These are phyloP conservation scores for Phyllosticta paracitricarpa DNA, from an alignment of 2,329 filamentous ascomycete species.

Conservation along the genomic window DNA sequence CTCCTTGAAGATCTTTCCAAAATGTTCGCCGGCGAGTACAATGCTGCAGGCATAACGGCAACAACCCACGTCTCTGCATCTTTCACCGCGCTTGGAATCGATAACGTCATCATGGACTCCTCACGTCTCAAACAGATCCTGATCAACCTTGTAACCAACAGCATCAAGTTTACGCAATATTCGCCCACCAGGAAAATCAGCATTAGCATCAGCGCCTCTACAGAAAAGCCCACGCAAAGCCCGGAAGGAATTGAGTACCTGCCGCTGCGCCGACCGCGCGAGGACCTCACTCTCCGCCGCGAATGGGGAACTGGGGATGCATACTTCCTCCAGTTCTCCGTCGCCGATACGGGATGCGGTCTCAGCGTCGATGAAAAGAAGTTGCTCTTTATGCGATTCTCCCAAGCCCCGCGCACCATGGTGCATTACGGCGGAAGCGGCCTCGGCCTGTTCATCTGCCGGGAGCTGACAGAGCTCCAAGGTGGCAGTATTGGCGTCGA, in stretches of 20 bases:
- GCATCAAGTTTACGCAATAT: slow-evolving; percentile 23
- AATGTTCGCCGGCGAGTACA: slow-evolving; percentile 18
- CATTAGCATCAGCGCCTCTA: slow-evolving; percentile 20
- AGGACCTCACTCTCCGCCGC: slow-evolving; percentile 9
- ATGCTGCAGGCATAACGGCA: slow-evolving; percentile 12
- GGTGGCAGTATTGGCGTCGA: slow-evolving; percentile 63
- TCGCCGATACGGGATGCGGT: slow-evolving; percentile 24
- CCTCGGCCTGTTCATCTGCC: slow-evolving; percentile 62
- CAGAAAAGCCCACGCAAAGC: slow-evolving; percentile 3
- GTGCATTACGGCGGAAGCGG: slow-evolving; percentile 66
- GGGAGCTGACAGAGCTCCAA: slow-evolving; percentile 62
- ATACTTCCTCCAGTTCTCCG: slow-evolving; percentile 21
- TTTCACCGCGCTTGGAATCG: slow-evolving; percentile 10
- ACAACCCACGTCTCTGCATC: slow-evolving; percentile 11
- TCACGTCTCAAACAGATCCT: slow-evolving; percentile 15
- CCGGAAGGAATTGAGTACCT: slow-evolving; percentile 7
- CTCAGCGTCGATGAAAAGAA: slow-evolving; percentile 22
- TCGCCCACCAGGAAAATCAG: slow-evolving; percentile 20
- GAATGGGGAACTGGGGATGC: slow-evolving; percentile 22
- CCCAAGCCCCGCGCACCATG: slow-evolving; percentile 48
- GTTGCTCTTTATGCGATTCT: slow-evolving; percentile 20
- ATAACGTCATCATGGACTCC: slow-evolving; percentile 14
- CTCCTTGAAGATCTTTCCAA: slow-evolving; percentile 15
- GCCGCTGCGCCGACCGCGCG: slow-evolving; percentile 2
- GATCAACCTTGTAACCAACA: slow-evolving; percentile 24